These are phyloP conservation scores for Schizophyllum amplum DNA, from an alignment of 1,284 basidiomycete genomes.

Conservation along the genomic window DNA sequence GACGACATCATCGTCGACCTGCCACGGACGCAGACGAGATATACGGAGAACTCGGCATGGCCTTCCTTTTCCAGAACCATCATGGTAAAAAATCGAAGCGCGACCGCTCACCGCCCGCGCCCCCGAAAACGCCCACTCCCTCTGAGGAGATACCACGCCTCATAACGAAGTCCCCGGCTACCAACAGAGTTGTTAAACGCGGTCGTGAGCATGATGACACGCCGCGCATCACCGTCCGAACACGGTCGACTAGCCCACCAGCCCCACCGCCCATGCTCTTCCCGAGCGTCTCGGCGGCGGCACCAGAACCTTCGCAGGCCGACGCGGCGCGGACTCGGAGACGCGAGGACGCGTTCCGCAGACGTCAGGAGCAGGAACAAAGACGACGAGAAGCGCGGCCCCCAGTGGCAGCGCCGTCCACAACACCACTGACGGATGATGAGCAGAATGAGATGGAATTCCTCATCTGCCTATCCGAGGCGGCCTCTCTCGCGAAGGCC, in stretches of 20 bases:
- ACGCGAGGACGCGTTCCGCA: too few species aligned
- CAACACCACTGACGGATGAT: background rate
- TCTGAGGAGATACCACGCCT: background rate
- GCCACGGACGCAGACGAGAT: too few species aligned
- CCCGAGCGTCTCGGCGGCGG: too few species aligned
- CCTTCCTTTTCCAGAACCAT: background rate
- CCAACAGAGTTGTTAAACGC: background rate
- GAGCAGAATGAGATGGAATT: background rate
- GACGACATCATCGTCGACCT: too few species aligned
- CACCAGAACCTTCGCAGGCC: too few species aligned
- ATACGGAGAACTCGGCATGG: background rate
- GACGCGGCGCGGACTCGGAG: background rate
- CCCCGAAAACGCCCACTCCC: background rate
- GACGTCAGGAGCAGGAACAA: too few species aligned
- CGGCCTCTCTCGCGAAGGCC: background rate
- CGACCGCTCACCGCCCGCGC: background rate
- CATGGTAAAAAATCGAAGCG: background rate
- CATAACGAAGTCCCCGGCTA: background rate
- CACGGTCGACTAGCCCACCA: background rate
- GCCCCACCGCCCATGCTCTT: too few species aligned
- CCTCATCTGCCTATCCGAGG: background rate
- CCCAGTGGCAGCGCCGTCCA: background rate
- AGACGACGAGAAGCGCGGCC: background rate
- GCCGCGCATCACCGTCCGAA: background rate
- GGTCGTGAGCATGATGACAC: background rate